Conservation (phyloP, 495 filamentous ascomycete species). For the Neurospora sp. region DNA sequence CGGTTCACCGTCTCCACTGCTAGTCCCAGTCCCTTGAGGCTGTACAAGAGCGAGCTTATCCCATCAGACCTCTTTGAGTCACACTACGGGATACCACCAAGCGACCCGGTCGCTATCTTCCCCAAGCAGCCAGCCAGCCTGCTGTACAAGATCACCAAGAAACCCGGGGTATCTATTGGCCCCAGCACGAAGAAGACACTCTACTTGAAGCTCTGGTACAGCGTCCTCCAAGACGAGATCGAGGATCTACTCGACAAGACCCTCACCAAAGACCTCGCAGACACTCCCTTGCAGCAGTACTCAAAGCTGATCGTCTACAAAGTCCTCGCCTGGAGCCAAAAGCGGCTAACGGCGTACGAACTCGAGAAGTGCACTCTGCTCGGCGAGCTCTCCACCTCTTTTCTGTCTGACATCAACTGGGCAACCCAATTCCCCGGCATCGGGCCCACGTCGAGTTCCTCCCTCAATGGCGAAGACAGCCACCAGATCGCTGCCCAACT, state of each 20-base stretch:
- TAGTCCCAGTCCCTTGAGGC: constrained; percentile 58
- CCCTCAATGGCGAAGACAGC: neutral
- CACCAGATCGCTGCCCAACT: constrained; percentile 19
- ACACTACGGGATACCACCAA: constrained; percentile 44
- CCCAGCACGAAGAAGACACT: constrained; percentile 42
- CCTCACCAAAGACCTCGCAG: constrained; percentile 30
- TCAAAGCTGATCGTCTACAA: constrained; percentile 36
- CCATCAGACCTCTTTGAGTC: constrained; percentile 61
- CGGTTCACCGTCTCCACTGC: constrained; percentile 81
- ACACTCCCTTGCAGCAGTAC: constrained; percentile 31
- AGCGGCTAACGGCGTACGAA: constrained; percentile 45
- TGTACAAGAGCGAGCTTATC: constrained; percentile 60
- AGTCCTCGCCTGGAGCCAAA: constrained; percentile 42
- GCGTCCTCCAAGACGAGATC: constrained; percentile 64
- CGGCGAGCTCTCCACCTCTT: constrained; percentile 35
- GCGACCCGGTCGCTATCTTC: constrained; percentile 55
- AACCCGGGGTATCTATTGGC: constrained; percentile 16
- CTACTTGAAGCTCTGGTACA: constrained; percentile 66
- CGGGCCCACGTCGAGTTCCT: constrained; percentile 15
- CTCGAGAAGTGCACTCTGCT: constrained; percentile 48
- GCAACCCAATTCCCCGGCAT: constrained; percentile 35
- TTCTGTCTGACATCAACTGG: constrained; percentile 27
- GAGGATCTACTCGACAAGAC: constrained; percentile 31
- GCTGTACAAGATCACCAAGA: constrained; percentile 66
- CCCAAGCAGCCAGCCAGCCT: constrained; percentile 71